Conservation (phyloP, 306 rosid genomes). For the Glycine tomentella region DNA sequence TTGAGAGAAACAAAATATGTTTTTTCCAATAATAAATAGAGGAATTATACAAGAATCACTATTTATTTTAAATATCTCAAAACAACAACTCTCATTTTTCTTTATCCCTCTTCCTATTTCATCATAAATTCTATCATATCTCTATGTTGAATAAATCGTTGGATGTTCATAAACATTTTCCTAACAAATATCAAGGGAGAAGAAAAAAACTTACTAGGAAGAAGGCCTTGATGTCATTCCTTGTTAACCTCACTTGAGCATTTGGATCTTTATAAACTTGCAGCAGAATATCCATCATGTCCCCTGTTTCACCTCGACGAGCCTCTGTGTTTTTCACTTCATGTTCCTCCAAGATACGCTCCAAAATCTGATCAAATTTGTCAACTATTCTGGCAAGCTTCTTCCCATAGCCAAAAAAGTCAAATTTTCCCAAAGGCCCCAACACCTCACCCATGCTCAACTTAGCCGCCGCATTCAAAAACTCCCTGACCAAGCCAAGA, state of each 20-base stretch:
- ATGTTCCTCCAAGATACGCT: constrained; percentile 62
- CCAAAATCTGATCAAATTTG: constrained; percentile 60
- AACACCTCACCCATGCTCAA: constrained; percentile 69
- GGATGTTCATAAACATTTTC: no score
- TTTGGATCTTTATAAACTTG: constrained; percentile 53
- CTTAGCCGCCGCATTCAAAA: constrained; percentile 57
- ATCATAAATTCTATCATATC: no score
- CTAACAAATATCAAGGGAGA: no score
- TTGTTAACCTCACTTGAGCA: constrained; percentile 61
- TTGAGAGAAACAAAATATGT: no score
- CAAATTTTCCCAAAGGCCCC: constrained; percentile 65
- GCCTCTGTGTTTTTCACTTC: constrained; percentile 39
- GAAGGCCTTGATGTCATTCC: constrained; percentile 69
- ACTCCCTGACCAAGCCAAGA: constrained; percentile 48
- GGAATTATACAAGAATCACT: no score
- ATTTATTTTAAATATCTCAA: no score
- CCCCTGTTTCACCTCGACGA: constrained; percentile 16
- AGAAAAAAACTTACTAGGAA: constrained; percentile 58
- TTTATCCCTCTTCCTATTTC: no score
- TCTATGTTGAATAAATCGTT: no score
- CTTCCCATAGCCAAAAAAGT: constrained; percentile 65
- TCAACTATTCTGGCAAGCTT: constrained; percentile 45
- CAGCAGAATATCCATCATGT: constrained; percentile 70
- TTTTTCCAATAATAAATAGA: no score
- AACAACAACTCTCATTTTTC: no score